Base-by-base conservation (phyloP, 2,329 filamentous ascomycete species). In the Hirsutella minnesotensis region DNA sequence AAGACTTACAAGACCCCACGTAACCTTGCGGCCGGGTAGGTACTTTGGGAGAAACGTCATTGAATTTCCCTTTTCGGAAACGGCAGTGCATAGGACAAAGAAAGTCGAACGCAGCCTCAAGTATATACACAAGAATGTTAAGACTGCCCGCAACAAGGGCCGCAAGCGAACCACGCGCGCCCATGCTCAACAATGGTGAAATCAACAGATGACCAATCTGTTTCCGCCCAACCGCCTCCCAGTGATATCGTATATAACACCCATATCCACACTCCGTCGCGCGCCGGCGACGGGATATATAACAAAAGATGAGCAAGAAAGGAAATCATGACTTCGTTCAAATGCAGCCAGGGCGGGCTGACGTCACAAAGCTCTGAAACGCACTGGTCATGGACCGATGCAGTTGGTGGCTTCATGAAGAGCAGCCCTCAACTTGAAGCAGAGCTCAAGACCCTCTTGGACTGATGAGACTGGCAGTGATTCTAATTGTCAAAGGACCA, bases 401-500 rank as follows among this genome's bases (percentile, higher is more conserved):
- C n/a, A n/a, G n/a, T n/a, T n/a, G n/a, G n/a, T n/a, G n/a, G n/a
- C n/a, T n/a, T n/a, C n/a, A n/a, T n/a, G n/a, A n/a, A n/a, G n/a
- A n/a, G 15, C 15, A 35, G 33, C 7, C 33, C 33, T 35, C 33
- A 18, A 35, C 33, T 35, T 35, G 33, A 18, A 18, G 30, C 12
- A 13, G 15, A 35, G 15, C 33, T 18, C 33, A 35, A 35, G 33
- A 18, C 33, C 33, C 33, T 16, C 16, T 37, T 9, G n/a, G n/a
- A 9, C 10, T 27, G 22, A 22, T 5, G 24, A 27, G 19, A 15
- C 16, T 16, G 35, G 13, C 19, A 18, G 40, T n/a, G 36, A 12
- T 46, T 56, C n/a, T n/a, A n/a, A n/a, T 62, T 64, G 53, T 57
- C 65, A 57, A 74, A 73, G 43, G 53, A 68, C 72, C 73, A 77